Base-by-base conservation (phyloP, 345 rosid genomes). In the Eucalyptus polyanthemos region DNA sequence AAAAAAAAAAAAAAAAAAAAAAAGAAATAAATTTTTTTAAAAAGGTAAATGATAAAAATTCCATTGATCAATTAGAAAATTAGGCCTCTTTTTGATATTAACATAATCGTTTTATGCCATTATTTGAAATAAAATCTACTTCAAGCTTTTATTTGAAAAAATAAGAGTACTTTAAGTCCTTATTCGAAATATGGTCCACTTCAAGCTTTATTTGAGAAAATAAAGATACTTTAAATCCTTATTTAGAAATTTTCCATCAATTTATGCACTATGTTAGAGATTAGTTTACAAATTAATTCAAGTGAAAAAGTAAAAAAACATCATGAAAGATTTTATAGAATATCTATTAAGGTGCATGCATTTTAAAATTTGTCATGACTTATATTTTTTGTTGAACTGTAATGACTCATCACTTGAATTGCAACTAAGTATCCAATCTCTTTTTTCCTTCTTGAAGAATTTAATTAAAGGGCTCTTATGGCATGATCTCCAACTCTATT, bases 1-100 rank as follows among this genome's bases (percentile, higher is more conserved):
- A n/a, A n/a, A 50, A 1, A 16, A 16, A 50, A 50, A 49, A 13
- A 13, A 5, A 50, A 50, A 0, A 1, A 16, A 51, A 6, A 0
- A 50, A 51, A 50, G 19, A 50, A 50, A 14, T 6, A 50, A 50
- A 2, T 2, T 47, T 45, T 45, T 45, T 45, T 45, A 15, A 51
- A 6, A 53, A 53, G 56, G 22, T 53, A 53, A 53, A 53, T 53
- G 22, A 17, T 53, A 53, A 19, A 53, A 8, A 19, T 7, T 53
- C 24, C 1, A 19, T 53, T 1, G 24, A 19, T 0, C 56, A 19
- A 17, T 53, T 51, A 51, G 56, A 51, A 51, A 51, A 51, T 51
- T 0, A 17, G 0, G 56, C 56, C 0, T 2, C 0, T 51, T 0
- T 51, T 51, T 51, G 0, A 51, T 7, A 51, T 1, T 51, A 51